Evolutionary conservation across 2,329 filamentous ascomycete genomes (phyloP), one percentile per base, ranked within the genome.

Genomic region (Colletotrichum destructivum): DNA sequence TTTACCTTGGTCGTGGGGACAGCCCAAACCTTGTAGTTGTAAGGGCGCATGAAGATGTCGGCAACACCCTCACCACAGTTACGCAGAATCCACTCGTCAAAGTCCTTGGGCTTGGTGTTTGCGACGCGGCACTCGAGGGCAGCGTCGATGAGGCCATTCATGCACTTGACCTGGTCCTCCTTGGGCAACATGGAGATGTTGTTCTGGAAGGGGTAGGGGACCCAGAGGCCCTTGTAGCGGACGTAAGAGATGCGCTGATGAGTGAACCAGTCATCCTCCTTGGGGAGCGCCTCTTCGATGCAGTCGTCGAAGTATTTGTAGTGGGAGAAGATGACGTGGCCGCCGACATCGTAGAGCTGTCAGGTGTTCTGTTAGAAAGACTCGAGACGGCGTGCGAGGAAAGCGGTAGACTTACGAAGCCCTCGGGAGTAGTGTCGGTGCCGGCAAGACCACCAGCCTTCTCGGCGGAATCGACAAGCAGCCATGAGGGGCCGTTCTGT

Each of bases 231-330:
- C 91, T 97, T 96, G 92, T 95, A 98, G 81, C 96, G 95, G 78
- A 99, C 96, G 83, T 99, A 99, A 75, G 96, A 99, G 85, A 99
- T 96, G 82, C 96, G 95, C 89, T 99, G 93, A 88, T 99, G 96
- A 76, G 91, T 94, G 86, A 93, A 98, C 96, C 96, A 99, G 87
- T 99, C 96, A 72, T 94, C 92, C 71, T 95, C 91, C 81, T 94
- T 94, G 79, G 96, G 96, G 52, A 99, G 92, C 64, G 96, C 96
- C 89, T 99, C 96, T 83, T 98, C 90, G 82, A 99, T 92, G 88
- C 94, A 97, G 88, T 99, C 96, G 86, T 99, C 96, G 83, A 99
- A 99, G 91, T 99, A 99, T 88, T 98, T 98, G 93, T 99, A 99
- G 90, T 98, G 95, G 78, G 95, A 98, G 90, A 98, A 98, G 87